Evolutionary conservation across 331 rosid species (phyloP).

Genomic region (Pyrus hybrid): DNA sequence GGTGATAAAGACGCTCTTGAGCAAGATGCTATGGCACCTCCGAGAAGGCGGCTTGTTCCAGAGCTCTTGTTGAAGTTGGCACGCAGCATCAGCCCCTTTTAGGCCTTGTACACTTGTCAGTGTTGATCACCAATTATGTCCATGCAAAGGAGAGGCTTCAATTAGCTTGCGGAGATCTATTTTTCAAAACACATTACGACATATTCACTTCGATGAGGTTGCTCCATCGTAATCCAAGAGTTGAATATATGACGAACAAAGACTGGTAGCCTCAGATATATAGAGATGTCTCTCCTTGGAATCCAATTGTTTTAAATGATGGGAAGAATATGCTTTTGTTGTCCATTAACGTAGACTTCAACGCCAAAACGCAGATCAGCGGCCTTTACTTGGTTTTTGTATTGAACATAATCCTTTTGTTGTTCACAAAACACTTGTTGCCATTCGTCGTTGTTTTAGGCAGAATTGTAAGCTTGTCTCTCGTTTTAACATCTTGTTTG

Average conservation of each 20-base stretch:
- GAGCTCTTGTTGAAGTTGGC: slow-evolving; percentile 72
- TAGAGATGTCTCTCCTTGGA: not conserved
- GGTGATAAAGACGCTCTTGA: slow-evolving; percentile 63
- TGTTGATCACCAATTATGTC: not conserved
- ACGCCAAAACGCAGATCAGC: not conserved
- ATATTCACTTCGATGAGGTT: not conserved
- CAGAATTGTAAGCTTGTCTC: too few relatives aligned
- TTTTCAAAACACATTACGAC: not conserved
- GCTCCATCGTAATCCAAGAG: not conserved
- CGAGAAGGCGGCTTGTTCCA: slow-evolving; percentile 71
- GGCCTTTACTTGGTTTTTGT: not conserved
- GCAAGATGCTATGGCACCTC: slow-evolving; percentile 55
- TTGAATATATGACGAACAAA: not conserved
- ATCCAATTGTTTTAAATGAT: not conserved
- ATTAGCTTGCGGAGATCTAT: not conserved
- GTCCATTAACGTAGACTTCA: not conserved
- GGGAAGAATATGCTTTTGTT: not conserved
- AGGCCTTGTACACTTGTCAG: not conserved
- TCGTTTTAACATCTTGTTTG: too few relatives aligned
- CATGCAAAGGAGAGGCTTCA: not conserved
- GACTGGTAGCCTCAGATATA: not conserved
- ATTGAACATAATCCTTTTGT: not conserved
- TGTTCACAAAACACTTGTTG: not conserved
- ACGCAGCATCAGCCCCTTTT: slow-evolving; percentile 71
- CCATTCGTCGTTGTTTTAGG: not conserved